Evolutionary conservation across 495 filamentous ascomycete genomes (phyloP), one percentile per base, ranked within the genome.

Genomic region (Coniosporium apollinis): DNA sequence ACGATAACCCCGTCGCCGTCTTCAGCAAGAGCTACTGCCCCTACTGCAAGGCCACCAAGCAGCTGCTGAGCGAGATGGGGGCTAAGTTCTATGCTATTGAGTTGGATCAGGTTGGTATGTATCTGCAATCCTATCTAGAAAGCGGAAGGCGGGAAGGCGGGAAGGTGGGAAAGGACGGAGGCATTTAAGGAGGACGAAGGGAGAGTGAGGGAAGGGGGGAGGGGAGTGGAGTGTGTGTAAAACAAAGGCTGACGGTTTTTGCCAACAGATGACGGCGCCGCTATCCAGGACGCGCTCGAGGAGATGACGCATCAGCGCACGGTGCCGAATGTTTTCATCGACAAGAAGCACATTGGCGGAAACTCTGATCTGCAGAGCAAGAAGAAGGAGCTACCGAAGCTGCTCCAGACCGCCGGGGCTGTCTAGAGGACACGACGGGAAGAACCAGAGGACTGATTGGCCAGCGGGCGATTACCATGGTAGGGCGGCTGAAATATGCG

Each of bases 21-120:
- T 97, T 97, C 70, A 81, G 73, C 55, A 99, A 99, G 63, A 82
- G 77, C 10, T 93, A 79, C 61, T 99, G 89, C 69, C 86, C 87
- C n/a, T 87, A 92, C 71, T 96, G 87, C 67, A 61, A 53, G 20
- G 67, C 84, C 36, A 72, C 74, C 43, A 94, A 94, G 72, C 34
- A 56, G 7, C 62, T 83, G 24, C 65, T 99, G 46, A 66, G 60
- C 45, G 59, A 73, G 24, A 31, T 70, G 39, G 72, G 73, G 44
- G 85, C 82, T 29, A 82, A 84, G 50, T 82, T 70, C 57, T 72
- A 66, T 46, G 43, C 61, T 20, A 61, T 93, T 26, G 89, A 97
- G 65, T 61, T 97, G 39, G 86, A 97, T 61, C 61, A 84, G 65
- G 67, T 79, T 45, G 67, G 76, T 86, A 59, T 30, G 76, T 70